Evolutionary conservation across 805 yeast species (phyloP), one percentile per base, ranked within the genome.

Genomic region (Kluyveromyces wickerhamii): DNA sequence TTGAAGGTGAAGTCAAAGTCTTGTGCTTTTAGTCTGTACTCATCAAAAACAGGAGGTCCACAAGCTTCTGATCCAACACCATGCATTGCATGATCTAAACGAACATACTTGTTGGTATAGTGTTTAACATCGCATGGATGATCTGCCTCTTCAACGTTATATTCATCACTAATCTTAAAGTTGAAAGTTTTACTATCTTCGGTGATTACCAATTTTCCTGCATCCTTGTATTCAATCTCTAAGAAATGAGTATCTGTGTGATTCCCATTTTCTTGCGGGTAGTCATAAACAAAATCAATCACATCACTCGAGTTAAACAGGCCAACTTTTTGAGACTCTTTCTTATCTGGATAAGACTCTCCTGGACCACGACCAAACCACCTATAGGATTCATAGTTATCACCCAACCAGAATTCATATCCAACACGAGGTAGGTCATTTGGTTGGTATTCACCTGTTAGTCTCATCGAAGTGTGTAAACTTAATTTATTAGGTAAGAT

Each of bases 291-390:
- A n/a, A 27, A 27, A 12, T 27, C 29, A 8, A 14, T 10, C 4
- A 27, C 17, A 14, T 27, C 29, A 9, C 7, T 14, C 7, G 29
- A 27, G 16, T 27, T 15, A 15, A 7, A 29, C 17, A 18, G 20
- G 11, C 32, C 32, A 4, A 29, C 17, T 18, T 9, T 6, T 29
- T 29, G 32, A 12, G 32, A 29, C 23, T 6, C 32, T 11, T 27
- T 27, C 19, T 27, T 27, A 14, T 21, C 32, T 4, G 32, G 32
- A 18, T 19, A 29, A 17, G 32, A 21, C 23, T 19, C 23, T n/a
- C 32, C 32, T 7, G 32, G 24, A 8, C 32, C 32, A 8, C 29
- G 29, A 9, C 29, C 29, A 14, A 27, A 27, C 29, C 29, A 27
- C 3, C n/a, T 15, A 17, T 14, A 27, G 3, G 29, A 27, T 3